phyloP scores from a whole-genome alignment of 2,329 filamentous ascomycete genomes.

The Aspergillus sp. region DNA sequence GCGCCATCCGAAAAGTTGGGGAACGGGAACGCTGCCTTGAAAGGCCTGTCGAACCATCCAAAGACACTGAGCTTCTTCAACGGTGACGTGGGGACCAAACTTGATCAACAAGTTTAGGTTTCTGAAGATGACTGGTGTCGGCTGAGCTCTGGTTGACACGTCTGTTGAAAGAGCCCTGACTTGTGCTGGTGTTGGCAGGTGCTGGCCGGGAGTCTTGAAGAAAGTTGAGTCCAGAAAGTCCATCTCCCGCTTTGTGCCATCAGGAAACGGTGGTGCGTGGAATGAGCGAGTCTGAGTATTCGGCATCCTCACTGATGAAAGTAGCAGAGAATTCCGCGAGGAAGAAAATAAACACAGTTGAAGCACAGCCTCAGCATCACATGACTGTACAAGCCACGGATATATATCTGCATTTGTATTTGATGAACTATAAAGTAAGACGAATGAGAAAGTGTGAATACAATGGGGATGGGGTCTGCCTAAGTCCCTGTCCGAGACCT shows the following conservation, averaged over 20 bases:
- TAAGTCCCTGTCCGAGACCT: too few species aligned
- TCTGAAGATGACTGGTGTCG: slow-evolving; percentile 17
- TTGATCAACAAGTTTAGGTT: slow-evolving; percentile 26
- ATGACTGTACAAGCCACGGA: too few species aligned
- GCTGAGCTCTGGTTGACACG: slow-evolving; percentile 4
- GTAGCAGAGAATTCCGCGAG: too few species aligned
- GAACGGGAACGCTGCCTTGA: slow-evolving; percentile 30
- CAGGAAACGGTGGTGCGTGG: slow-evolving; percentile 14
- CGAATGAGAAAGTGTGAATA: too few species aligned
- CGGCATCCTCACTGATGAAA: too few species aligned
- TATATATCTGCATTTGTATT: too few species aligned
- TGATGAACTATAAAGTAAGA: too few species aligned
- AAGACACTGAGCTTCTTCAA: slow-evolving; percentile 26
- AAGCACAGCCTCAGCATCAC: too few species aligned
- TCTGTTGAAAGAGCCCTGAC: slow-evolving; percentile 20
- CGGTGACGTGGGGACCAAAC: slow-evolving; percentile 20
- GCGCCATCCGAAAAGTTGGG: slow-evolving; percentile 39
- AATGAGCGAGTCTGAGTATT: too few species aligned
- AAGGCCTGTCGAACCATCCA: slow-evolving; percentile 22
- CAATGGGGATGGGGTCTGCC: too few species aligned
- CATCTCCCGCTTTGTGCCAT: slow-evolving; percentile 19
- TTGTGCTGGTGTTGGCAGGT: slow-evolving; percentile 22
- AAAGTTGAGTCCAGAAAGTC: slow-evolving; percentile 28
- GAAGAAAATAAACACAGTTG: too few species aligned
- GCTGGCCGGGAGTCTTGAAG: slow-evolving; percentile 20